Evolutionary conservation across 257 asterid species (phyloP).

Genomic region (Thymus quinquecostatus): DNA sequence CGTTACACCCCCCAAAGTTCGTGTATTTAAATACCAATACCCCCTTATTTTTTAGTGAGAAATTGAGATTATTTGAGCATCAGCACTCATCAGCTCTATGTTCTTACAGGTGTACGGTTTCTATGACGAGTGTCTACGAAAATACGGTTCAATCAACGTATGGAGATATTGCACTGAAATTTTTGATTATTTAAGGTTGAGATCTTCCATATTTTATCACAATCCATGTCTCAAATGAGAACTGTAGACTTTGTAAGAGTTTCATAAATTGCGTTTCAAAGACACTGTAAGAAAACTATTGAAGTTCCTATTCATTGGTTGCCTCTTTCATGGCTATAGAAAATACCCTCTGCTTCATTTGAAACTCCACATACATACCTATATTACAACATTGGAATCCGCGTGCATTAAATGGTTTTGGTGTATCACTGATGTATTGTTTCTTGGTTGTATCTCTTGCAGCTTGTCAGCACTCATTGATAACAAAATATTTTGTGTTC

Average conservation of each 20-base stretch:
- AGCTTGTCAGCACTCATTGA: conserved; percentile 96
- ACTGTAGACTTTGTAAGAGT: conserved; percentile 5
- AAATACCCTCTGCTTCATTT: conserved; percentile 8
- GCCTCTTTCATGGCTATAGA: conserved; percentile 8
- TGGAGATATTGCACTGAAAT: conserved; percentile 99
- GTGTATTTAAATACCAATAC: no score
- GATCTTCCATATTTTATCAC: conserved; percentile 27
- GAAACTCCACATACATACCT: conserved; percentile 3
- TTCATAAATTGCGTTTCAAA: conserved; percentile 20
- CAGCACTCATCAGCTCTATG: conserved; percentile 27
- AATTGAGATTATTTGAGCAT: conserved; percentile 23
- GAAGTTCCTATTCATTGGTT: conserved; percentile 12
- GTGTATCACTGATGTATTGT: conserved; percentile 26
- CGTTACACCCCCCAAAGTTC: no score
- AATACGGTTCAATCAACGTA: conserved; percentile 89
- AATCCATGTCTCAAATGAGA: conserved; percentile 21
- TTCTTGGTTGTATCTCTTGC: conserved; percentile 42
- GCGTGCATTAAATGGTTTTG: conserved; percentile 13
- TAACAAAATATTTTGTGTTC: conserved; percentile 90
- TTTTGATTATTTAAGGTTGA: conserved; percentile 91
- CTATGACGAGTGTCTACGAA: conserved; percentile 98
- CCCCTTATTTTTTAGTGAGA: conserved; percentile 9
- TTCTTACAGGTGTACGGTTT: conserved; percentile 87
- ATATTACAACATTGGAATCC: conserved; percentile 6
- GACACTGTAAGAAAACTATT: background rate